Evolutionary conservation across 2,329 filamentous ascomycete genomes (phyloP).

Genomic region (Diaporthe sp.): DNA sequence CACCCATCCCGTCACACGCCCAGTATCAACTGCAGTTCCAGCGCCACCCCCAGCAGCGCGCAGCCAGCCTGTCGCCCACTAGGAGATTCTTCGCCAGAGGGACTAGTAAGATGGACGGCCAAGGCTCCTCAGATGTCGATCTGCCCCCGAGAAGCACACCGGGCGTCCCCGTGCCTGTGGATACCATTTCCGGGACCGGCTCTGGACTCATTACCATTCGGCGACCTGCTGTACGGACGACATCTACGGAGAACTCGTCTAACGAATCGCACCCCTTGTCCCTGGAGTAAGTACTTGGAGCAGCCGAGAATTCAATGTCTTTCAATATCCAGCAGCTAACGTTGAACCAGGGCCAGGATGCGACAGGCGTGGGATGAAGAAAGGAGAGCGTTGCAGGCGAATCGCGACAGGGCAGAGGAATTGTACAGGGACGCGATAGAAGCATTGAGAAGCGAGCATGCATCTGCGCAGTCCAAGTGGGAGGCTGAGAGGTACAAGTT

Average conservation of each 20-base stretch:
- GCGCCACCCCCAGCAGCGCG: constrained; percentile 44
- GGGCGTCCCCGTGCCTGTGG: constrained; percentile 35
- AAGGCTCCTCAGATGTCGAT: constrained; percentile 35
- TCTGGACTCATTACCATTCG: constrained; percentile 38
- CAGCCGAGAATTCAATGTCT: not conserved
- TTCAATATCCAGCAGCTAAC: constrained; percentile 16
- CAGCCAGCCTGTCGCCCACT: constrained; percentile 50
- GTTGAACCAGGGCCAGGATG: constrained; percentile 46
- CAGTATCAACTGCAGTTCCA: constrained; percentile 43
- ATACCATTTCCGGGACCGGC: constrained; percentile 37
- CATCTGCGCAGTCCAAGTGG: constrained; percentile 32
- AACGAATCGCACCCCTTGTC: constrained; percentile 28
- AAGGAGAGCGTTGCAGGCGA: constrained; percentile 65
- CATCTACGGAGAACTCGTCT: constrained; percentile 16
- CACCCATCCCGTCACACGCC: constrained; percentile 42
- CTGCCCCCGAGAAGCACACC: constrained; percentile 10
- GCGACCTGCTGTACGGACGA: constrained; percentile 32
- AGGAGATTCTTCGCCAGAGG: constrained; percentile 35
- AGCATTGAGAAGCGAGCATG: constrained; percentile 35
- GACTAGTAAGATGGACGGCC: constrained; percentile 22
- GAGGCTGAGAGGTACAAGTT: constrained; percentile 54
- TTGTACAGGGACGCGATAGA: constrained; percentile 54
- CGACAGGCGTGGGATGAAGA: constrained; percentile 67
- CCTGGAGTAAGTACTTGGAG: constrained; percentile 33
- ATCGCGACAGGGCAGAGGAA: constrained; percentile 65